Conservation (phyloP, 768 basidiomycete genomes). For the Candolleomyces efflorescens region DNA sequence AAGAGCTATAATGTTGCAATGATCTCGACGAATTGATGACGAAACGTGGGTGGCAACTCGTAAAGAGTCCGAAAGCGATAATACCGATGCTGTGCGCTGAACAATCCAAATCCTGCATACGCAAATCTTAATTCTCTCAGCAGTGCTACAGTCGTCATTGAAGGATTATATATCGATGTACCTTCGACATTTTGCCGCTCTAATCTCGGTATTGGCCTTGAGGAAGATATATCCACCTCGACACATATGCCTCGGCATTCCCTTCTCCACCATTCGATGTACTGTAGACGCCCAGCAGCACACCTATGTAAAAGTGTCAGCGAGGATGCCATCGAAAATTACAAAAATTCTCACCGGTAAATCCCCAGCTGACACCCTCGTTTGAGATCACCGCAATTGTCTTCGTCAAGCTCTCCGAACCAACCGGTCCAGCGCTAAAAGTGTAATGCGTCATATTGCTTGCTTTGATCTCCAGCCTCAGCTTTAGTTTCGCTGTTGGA, state of each 20-base stretch:
- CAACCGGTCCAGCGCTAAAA: slow-evolving; percentile 11
- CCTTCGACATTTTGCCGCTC: neutral
- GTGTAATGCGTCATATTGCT: slow-evolving; percentile 10
- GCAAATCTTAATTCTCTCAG: neutral
- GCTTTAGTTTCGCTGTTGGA: neutral
- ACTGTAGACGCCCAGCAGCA: slow-evolving; percentile 12
- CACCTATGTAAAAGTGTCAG: neutral
- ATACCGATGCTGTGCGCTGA: neutral
- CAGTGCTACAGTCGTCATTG: no score
- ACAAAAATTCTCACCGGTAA: slow-evolving; percentile 9
- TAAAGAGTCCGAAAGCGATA: no score
- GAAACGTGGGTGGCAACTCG: no score
- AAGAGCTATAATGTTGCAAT: neutral
- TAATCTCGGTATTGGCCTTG: slow-evolving; percentile 11
- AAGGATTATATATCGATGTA: neutral
- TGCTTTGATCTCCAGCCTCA: slow-evolving; percentile 13
- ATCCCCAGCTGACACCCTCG: slow-evolving; percentile 15
- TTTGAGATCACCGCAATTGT: slow-evolving; percentile 6
- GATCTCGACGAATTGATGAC: no score
- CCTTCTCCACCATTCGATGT: slow-evolving; percentile 13
- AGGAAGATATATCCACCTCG: slow-evolving; percentile 15
- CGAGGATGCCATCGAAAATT: neutral
- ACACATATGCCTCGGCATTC: slow-evolving; percentile 10
- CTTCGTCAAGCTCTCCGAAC: neutral
- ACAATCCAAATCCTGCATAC: neutral